Evolutionary conservation across 179 eudicot genomes (phyloP), one percentile per base, ranked within the genome.

Genomic region (Gypsophila paniculata): DNA sequence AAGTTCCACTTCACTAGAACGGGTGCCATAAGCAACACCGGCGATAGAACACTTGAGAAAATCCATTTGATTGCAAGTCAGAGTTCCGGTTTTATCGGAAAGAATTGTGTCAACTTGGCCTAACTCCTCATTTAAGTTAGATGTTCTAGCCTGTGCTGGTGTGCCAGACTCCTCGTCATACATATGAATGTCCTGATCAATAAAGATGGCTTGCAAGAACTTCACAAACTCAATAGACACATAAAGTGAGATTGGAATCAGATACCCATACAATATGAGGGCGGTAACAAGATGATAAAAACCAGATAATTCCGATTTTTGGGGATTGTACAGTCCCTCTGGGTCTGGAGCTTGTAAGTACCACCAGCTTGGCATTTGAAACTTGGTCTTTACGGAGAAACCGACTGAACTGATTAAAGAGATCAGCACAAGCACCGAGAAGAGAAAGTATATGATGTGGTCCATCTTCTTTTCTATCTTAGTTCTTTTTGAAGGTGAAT

Each of bases 71-170:
- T 94, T 94, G 73, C 97, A 91, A 4, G 99, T 94, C 80, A 94
- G 82, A 59, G 99, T 94, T 46, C 99, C 99, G 17, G 97, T 91
- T 92, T 94, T 94, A 75, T 94, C 99, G n/a, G 99, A 91, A 18
- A 94, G 91, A 72, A 94, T 91, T 2, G 99, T 91, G 72, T 94
- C 99, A 55, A 94, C 97, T 76, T 88, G 94, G 21, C 99, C 99
- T 60, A 91, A 80, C 78, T 94, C 99, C 85, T 94, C 99, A 64
- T 94, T 94, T 60, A 94, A 78, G 73, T 91, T 94, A 36, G 99
- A 94, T n/a, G 99, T 94, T 72, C 99, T 80, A 1, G 99, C 99
- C 82, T 86, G 88, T 46, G 99, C 99, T 70, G 94, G 97, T 66
- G 91, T 94, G 46, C 96, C 99, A 36, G 88, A 87, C 71, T 91